A percentile compares a stretch with the other conserved stretches of the same genome.
Conservation (phyloP, 2,329 filamentous ascomycete species). For the Colletotrichum limetticola region DNA sequence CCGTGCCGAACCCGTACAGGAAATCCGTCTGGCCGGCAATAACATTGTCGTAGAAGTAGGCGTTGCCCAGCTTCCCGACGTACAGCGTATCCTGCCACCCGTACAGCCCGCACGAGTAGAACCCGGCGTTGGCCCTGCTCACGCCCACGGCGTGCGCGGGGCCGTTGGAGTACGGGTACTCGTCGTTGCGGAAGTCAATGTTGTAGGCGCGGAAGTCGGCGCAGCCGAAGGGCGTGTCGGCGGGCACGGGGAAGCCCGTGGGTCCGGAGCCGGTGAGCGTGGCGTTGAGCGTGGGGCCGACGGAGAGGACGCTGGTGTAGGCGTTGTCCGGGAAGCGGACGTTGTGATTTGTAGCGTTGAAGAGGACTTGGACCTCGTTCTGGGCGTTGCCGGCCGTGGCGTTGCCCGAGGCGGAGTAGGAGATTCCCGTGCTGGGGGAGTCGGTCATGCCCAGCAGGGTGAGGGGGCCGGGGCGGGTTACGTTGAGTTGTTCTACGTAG, state of each 20-base stretch:
- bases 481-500: conserved; percentile 73
- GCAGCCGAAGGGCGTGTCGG: conserved; percentile 71
- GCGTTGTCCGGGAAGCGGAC: conserved; percentile 65
- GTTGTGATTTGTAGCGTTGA: conserved; percentile 65
- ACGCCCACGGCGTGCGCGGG: conserved; percentile 70
- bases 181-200: conserved; percentile 72
- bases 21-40: conserved; percentile 76
- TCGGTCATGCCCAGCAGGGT: conserved; percentile 69
- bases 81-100: conserved; percentile 74
- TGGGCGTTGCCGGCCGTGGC: conserved; percentile 46
- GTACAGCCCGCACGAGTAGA: conserved; percentile 74
- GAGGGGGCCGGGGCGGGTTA: conserved; percentile 70
- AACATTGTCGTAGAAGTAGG: conserved; percentile 69
- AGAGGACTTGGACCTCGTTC: conserved; percentile 67
- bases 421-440: conserved; percentile 44
- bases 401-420: conserved; percentile 51
- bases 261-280: conserved; percentile 71
- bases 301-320: conserved; percentile 69
- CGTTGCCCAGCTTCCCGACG: conserved; percentile 57
- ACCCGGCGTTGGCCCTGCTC: conserved; percentile 72
- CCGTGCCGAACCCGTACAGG: conserved; percentile 74
- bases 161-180: conserved; percentile 58
- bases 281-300: conserved; percentile 72
- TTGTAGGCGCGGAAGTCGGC: conserved; percentile 74
- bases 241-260: conserved; percentile 69